These are phyloP conservation scores for Ananas comosus DNA, from an alignment of 176 grass and related monocot species.

Conservation along the genomic window DNA sequence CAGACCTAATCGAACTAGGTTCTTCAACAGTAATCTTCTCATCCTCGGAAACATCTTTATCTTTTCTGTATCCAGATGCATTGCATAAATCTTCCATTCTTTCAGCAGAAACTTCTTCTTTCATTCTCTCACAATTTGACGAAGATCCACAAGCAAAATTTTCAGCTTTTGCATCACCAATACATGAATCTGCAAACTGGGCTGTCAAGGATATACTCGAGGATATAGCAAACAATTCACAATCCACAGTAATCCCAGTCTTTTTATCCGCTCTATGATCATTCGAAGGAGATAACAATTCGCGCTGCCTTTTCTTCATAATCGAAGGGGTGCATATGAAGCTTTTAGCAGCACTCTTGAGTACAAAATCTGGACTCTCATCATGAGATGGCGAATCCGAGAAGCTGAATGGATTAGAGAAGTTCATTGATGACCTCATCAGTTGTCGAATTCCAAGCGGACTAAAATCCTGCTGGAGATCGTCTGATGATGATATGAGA, in stretches of 20 bases:
- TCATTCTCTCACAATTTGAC: constrained; percentile 5
- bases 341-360: constrained; percentile 71
- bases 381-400: constrained; percentile 55
- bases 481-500: constrained; percentile 53
- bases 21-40: no score
- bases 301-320: constrained; percentile 78
- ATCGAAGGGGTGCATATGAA: constrained; percentile 67
- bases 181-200: no score
- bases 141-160: constrained; percentile 4
- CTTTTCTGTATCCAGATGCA: constrained; percentile 15
- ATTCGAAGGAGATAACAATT: constrained; percentile 53
- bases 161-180: constrained; percentile 17
- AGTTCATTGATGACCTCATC: constrained; percentile 45
- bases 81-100: constrained; percentile 20
- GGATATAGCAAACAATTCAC: no score
- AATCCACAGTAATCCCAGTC: not conserved
- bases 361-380: constrained; percentile 44
- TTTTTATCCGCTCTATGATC: constrained; percentile 28
- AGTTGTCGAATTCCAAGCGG: constrained; percentile 89
- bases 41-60: not conserved
- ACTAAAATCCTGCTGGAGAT: constrained; percentile 70
- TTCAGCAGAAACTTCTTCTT: constrained; percentile 21
- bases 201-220: no score
- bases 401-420: constrained; percentile 26
- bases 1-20: no score